phyloP scores from a whole-genome alignment of 2,329 filamentous ascomycete species.

The Zalaria sp. region DNA sequence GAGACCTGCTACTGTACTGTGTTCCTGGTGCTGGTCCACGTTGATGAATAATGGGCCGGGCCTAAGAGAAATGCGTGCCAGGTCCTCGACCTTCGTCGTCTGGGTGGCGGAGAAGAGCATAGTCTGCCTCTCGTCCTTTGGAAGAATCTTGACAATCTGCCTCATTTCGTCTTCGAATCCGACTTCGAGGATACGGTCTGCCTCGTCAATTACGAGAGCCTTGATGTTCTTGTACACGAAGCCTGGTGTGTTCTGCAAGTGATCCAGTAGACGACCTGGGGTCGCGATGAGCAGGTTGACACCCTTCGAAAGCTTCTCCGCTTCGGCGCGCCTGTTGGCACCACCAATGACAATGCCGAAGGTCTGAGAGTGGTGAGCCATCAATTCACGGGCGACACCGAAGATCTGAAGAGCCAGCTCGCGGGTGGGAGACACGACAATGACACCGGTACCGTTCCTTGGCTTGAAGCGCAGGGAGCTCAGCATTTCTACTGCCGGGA shows the following conservation, averaged over 20 bases:
- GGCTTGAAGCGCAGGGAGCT: constrained; percentile 86
- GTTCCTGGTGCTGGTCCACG: constrained; percentile 79
- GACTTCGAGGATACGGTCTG: constrained; percentile 89
- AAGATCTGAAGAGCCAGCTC: constrained; percentile 95
- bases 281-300: constrained; percentile 92
- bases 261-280: constrained; percentile 81
- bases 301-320: constrained; percentile 85
- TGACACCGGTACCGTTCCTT: constrained; percentile 78
- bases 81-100: constrained; percentile 95
- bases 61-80: constrained; percentile 83
- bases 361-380: constrained; percentile 87
- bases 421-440: constrained; percentile 84
- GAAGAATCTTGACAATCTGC: constrained; percentile 87
- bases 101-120: constrained; percentile 99
- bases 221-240: constrained; percentile 90
- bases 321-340: constrained; percentile 79
- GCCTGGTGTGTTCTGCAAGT: constrained; percentile 79
- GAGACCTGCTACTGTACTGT: constrained; percentile 81
- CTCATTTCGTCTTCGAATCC: constrained; percentile 99
- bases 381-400: constrained; percentile 81
- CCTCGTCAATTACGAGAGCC: constrained; percentile 88
- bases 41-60: constrained; percentile 93
- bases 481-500: constrained; percentile 89
- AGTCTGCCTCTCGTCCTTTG: constrained; percentile 75
- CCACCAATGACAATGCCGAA: constrained; percentile 95